Base-by-base conservation (phyloP, 2,329 filamentous ascomycete species). In the Talaromyces islandicus region DNA sequence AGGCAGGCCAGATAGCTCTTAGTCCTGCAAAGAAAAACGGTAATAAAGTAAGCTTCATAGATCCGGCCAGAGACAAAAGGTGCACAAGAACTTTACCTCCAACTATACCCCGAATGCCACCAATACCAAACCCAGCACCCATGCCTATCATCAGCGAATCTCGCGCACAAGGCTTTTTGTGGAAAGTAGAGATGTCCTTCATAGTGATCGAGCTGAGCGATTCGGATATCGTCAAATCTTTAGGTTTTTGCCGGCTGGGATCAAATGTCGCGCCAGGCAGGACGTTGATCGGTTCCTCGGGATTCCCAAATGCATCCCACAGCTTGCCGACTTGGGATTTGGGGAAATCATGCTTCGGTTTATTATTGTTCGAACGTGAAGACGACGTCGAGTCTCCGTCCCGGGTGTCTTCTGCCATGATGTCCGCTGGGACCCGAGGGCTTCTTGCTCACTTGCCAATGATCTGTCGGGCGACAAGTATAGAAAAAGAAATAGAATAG, bases 111-210 rank as follows among this genome's bases (percentile, higher is more conserved):
- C 88, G 85, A 58, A 92, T 69, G 61, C 87, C 88, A 58, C 92
- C 93, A 32, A 91, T 76, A 4, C 83, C 88, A 64, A 91, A 89
- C 3, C 91, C 94, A 2, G 85, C 83, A 0, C 85, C 89, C 68
- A 99, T 95, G 25, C 92, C 94, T 1, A 89, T 86, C 66, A 97
- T 78, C 57, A 96, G 80, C 2, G 90, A 88, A 70, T 96, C 88
- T 63, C 92, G 83, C 21, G 91, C 89, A 74, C 94, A 97, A 0
- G 93, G 93, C 60, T 86, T 84, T 73, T 89, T 88, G 73, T 92
- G 88, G 55, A 92, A 79, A 0, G 85, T 89, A 48, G 68, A 65
- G 50, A 71, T 64, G 56, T 91, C 86, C 41, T 75, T 73, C n/a
- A 87, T 67, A 54, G 72, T 83, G 59, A 77, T 80, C 64, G 70